A percentile compares a stretch with the other conserved stretches of the same genome.
Evolutionary conservation across 176 grass and related monocot genomes (phyloP).

Genomic region (Triticum urartu): DNA sequence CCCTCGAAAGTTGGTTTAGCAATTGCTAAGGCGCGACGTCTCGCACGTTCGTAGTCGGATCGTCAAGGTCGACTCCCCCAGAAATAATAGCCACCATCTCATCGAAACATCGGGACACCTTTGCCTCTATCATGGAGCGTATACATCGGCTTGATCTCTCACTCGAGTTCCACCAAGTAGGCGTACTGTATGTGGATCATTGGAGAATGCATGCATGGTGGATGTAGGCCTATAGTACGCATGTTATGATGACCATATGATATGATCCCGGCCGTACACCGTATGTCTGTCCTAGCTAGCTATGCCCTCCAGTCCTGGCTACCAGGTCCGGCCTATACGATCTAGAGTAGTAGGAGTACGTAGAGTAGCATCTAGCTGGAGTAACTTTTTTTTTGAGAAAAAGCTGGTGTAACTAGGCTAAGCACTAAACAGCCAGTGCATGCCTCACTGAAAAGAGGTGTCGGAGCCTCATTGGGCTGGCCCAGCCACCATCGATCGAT

Average conservation of each 20-base stretch:
- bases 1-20: no score
- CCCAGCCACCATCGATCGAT: neutral
- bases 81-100: no score
- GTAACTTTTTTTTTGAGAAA: neutral
- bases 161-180: neutral
- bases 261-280: neutral
- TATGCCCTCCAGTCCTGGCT: neutral
- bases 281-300: neutral
- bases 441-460: slow-evolving; percentile 27
- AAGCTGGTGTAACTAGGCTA: neutral
- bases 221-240: neutral
- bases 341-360: neutral
- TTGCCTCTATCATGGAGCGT: neutral
- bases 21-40: no score
- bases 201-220: neutral
- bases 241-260: neutral
- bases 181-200: neutral
- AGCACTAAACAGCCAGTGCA: neutral
- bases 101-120: no score
- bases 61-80: no score
- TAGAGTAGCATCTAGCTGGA: slow-evolving; percentile 41
- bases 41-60: no score
- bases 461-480: neutral
- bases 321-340: neutral
- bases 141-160: neutral